phyloP scores from a whole-genome alignment of 2,329 filamentous ascomycete genomes.

The Curvularia lunata region DNA sequence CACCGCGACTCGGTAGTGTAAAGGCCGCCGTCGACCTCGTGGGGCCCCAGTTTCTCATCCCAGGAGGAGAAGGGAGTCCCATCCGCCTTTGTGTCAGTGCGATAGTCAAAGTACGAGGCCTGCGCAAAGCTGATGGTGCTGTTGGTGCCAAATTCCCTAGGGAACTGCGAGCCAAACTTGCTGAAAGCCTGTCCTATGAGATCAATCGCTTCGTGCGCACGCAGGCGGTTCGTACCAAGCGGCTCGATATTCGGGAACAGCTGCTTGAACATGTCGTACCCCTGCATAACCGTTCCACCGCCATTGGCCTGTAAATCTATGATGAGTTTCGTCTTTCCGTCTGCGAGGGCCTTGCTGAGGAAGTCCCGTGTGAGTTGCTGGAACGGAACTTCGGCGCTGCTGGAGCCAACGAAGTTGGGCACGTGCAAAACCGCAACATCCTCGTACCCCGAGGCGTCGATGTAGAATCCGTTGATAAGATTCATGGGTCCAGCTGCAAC shows the following conservation, averaged over 20 bases:
- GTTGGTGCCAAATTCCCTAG: slow-evolving; percentile 39
- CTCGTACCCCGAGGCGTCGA: slow-evolving; percentile 51
- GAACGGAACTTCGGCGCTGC: slow-evolving; percentile 38
- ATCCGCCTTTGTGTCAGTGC: slow-evolving; percentile 56
- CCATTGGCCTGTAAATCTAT: slow-evolving; percentile 66
- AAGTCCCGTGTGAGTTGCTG: slow-evolving; percentile 52
- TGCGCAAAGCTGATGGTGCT: slow-evolving; percentile 51
- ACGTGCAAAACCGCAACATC: slow-evolving; percentile 55
- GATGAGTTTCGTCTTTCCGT: slow-evolving; percentile 65
- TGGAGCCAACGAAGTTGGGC: slow-evolving; percentile 48
- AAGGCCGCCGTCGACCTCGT: slow-evolving; percentile 49
- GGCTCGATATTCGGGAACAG: slow-evolving; percentile 59
- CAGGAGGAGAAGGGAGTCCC: slow-evolving; percentile 57
- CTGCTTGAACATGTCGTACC: slow-evolving; percentile 67
- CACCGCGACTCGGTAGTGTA: slow-evolving; percentile 44
- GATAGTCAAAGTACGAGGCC: slow-evolving; percentile 55
- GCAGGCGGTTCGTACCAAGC: slow-evolving; percentile 60
- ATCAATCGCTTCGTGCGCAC: slow-evolving; percentile 56
- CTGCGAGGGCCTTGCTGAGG: slow-evolving; percentile 52
- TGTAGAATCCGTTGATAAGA: slow-evolving; percentile 55
- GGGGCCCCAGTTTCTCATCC: slow-evolving; percentile 52
- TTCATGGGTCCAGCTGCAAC: slow-evolving; percentile 49
- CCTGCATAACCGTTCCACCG: slow-evolving; percentile 65
- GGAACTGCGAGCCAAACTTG: slow-evolving; percentile 37
- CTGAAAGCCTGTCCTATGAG: slow-evolving; percentile 53